These are phyloP conservation scores for Knufia petricola DNA, from an alignment of 2,329 filamentous ascomycete genomes.

Conservation along the genomic window DNA sequence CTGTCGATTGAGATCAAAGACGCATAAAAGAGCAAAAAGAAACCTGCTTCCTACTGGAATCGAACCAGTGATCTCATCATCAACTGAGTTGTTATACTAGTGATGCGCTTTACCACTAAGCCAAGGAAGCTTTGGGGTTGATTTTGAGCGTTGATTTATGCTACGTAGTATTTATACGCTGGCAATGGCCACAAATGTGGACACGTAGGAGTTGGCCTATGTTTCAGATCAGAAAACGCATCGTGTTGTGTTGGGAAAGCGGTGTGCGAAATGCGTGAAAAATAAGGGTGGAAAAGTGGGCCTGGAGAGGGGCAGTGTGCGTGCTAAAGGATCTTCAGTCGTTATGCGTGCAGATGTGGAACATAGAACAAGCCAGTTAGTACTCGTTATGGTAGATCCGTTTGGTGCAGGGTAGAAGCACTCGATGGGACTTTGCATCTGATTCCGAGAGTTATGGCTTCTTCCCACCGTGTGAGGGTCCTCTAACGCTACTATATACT, in stretches of 20 bases:
- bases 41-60: constrained; percentile 8
- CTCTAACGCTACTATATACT: no score
- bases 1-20: no score
- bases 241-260: neutral
- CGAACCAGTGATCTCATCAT: constrained; percentile 12
- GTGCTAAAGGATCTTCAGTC: neutral
- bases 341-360: no score
- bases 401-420: no score
- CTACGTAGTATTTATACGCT: neutral
- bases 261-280: neutral
- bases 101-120: constrained; percentile 12
- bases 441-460: no score
- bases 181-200: no score
- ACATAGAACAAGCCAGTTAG: no score
- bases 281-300: neutral
- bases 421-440: no score
- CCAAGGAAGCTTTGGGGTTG: constrained; percentile 5
- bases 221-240: no score
- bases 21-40: neutral
- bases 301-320: neutral
- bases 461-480: no score
- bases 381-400: no score
- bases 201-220: no score
- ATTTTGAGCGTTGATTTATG: neutral
- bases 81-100: constrained; percentile 1